Base-by-base conservation (phyloP, 495 filamentous ascomycete species). In the Aspergillus wentii region DNA sequence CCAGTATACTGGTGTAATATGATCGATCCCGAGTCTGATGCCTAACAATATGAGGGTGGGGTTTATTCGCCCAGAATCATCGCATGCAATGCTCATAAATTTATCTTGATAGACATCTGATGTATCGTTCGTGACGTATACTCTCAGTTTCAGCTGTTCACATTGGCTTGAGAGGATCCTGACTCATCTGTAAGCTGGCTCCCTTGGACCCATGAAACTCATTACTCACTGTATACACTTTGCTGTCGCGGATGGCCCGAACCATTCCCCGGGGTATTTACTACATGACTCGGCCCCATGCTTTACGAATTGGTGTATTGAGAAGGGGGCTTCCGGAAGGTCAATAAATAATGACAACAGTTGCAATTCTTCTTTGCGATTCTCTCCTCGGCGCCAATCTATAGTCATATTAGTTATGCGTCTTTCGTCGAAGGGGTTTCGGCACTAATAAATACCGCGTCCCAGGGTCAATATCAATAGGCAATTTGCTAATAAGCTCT, bases 231-330 rank as follows among this genome's bases (percentile, higher is more conserved):
- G 82, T 37, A 99, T 95, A 59, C 94, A 96, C 40, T 81, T 78
- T n/a, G 94, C 88, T 2, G 94, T 94, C 5, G 94, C 92, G 11
- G 88, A 95, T n/a, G 94, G 94, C 8, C 94, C 94, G 70, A 99
- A 99, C 94, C 94, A 99, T 62, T 96, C 86, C 17, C 94, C 94
- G 0, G 94, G 91, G 57, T 90, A 83, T 56, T 95, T 97, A 5
- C 88, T 89, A 55, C 92, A 98, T 9, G 84, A 85, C 21, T 76
- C 69, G 13, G 91, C 88, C 3, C 94, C 94, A 49, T 94, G 83
- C 33, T 82, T 69, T 18, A 97, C 94, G 50, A 98, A 98, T 43
- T 78, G 84, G 49, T 99, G 94, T 52, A 99, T 91, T 6, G 92
- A 97, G 54, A 94, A 96, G 3, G 86, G 88, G 2, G 92, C 88